Percentiles rank a stretch among this genome's conserved stretches.
Conservation (phyloP, 768 basidiomycete genomes). For the Lactarius pseudohatsudake region DNA sequence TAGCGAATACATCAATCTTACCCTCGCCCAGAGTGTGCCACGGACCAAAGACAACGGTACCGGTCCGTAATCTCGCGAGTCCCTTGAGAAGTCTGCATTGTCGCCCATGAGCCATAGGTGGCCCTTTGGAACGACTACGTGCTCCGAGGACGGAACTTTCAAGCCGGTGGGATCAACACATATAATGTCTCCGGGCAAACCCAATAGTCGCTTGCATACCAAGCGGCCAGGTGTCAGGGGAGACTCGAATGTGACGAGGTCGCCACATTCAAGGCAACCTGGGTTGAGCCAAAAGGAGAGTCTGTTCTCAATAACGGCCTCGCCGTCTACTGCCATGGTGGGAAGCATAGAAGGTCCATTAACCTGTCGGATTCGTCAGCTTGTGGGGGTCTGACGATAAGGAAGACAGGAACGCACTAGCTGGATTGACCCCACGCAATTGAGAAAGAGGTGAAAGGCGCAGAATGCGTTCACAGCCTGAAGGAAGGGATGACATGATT, state of each 20-base stretch:
- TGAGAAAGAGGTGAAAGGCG: constrained; percentile 59
- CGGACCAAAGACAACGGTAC: constrained; percentile 79
- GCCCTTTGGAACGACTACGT: constrained; percentile 77
- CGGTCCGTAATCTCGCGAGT: constrained; percentile 93
- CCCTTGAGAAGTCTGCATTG: constrained; percentile 77
- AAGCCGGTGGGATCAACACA: constrained; percentile 84
- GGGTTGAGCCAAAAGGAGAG: constrained; percentile 54
- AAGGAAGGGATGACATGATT: constrained; percentile 32
- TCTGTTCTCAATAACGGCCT: constrained; percentile 63
- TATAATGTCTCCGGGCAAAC: constrained; percentile 84
- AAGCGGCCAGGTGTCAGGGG: constrained; percentile 63
- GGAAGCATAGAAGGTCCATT: constrained; percentile 80
- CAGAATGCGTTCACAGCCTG: constrained; percentile 50
- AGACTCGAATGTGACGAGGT: constrained; percentile 70
- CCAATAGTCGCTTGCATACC: constrained; percentile 88
- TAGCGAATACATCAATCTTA: constrained; percentile 37
- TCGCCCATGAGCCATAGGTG: constrained; percentile 93
- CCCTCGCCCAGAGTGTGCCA: constrained; percentile 65
- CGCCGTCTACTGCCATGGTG: constrained; percentile 59
- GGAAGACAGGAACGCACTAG: constrained; percentile 39
- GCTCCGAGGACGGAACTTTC: constrained; percentile 62
- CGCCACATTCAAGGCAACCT: constrained; percentile 61
- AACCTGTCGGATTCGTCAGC: constrained; percentile 45
- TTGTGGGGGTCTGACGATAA: constrained; percentile 1
- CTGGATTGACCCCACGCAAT: constrained; percentile 59